Base-by-base conservation (phyloP, 2,329 filamentous ascomycete species). In the Ascomycota sp. region DNA sequence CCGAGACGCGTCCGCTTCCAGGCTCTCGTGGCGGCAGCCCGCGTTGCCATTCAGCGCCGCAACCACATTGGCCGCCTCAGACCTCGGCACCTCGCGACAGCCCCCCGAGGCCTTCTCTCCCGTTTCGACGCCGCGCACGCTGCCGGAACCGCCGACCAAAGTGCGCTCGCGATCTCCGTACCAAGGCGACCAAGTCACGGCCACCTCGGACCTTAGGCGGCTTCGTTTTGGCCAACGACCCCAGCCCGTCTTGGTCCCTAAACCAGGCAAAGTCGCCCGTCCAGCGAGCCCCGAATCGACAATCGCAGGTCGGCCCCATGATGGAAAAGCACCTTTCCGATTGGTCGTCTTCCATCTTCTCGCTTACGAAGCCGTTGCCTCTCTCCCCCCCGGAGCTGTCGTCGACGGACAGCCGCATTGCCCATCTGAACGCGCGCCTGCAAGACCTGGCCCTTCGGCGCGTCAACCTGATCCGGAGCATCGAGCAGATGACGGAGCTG, bases 401-500 rank as follows among this genome's bases (percentile, higher is more conserved):
- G 7, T 56, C 63, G 5, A 59, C 68, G 2, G 58, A 65, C 23
- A 72, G 75, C 44, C 73, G 74, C 20, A 67, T 86, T 11, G 63
- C 69, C 8, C 60, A 65, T 35, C 60, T 89, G 17, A 68, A 76
- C 42, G 68, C 72, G 4, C 65, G 69, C 41, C 65, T 79, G 20
- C 61, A 71, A 25, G 63, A 66, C 29, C 62, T 89, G 7, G 57
- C 59, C 1, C 70, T 77, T 43, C 69, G 78, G 27, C 69, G 74
- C 32, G 58, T 64, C 35, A 86, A 85, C 51, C 69, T 86, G 43
- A 65, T 69, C 44, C 70, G 63, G 17, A 70, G 75, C 36, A 79
- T 89, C 45, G 59, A 66, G 37, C 77, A 86, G 48, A 73, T 86
- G 60, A 81, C 73, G 34, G 71, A 81, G 47, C 62, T 83, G 34